Evolutionary conservation across 2,329 filamentous ascomycete genomes (phyloP).

Genomic region (Talaromyces rugulosus): DNA sequence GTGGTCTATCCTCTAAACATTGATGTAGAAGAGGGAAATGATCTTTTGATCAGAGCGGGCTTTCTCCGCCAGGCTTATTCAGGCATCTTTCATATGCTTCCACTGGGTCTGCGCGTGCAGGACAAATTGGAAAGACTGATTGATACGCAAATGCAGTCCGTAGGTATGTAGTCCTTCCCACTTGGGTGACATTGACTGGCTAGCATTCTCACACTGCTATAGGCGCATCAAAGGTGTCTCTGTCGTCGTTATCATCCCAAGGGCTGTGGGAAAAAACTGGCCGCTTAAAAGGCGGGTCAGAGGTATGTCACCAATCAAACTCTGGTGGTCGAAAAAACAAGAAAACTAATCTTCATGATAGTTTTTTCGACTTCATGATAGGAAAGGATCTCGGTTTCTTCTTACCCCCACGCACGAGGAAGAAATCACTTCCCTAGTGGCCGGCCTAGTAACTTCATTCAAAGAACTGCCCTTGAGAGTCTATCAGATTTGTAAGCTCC

Average conservation of each 20-base stretch:
- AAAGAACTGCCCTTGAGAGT: conserved; percentile 79
- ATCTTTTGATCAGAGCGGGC: conserved; percentile 65
- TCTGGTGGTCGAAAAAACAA: conserved; percentile 7
- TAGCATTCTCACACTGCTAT: conserved; percentile 10
- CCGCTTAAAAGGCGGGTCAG: conserved; percentile 71
- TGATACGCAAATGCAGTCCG: conserved; percentile 78
- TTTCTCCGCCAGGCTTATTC: conserved; percentile 78
- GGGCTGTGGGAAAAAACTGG: conserved; percentile 78
- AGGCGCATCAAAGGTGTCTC: conserved; percentile 74
- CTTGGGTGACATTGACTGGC: neutral
- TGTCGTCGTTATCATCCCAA: conserved; percentile 83
- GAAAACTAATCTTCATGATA: conserved; percentile 31
- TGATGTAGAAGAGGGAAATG: conserved; percentile 54
- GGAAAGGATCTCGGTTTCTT: conserved; percentile 69
- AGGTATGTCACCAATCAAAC: conserved; percentile 50
- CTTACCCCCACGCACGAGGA: conserved; percentile 94
- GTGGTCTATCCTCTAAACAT: conserved; percentile 1
- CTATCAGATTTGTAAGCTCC: conserved; percentile 74
- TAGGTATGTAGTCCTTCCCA: conserved; percentile 49
- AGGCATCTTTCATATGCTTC: conserved; percentile 88
- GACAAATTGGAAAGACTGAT: conserved; percentile 81
- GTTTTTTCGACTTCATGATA: conserved; percentile 76
- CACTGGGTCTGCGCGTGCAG: conserved; percentile 80
- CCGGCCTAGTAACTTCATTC: conserved; percentile 70
- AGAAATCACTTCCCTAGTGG: conserved; percentile 82